These are phyloP conservation scores for Citeromyces matritensis DNA, from an alignment of 805 yeast genomes.

Conservation along the genomic window DNA sequence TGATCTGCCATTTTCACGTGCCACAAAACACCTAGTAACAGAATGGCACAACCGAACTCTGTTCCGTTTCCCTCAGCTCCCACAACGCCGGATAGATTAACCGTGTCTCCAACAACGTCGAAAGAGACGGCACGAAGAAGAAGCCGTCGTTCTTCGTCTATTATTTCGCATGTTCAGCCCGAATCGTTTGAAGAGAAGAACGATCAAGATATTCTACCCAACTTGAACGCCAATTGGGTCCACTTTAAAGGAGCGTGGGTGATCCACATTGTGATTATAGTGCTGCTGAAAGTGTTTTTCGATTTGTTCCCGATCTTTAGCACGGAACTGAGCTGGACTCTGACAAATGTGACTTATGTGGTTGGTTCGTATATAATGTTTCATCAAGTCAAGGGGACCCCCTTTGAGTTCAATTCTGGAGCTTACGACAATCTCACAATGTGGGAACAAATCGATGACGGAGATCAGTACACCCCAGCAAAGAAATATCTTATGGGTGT, in stretches of 20 bases:
- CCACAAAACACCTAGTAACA: conserved; percentile 1
- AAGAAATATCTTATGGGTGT: conserved; percentile 86
- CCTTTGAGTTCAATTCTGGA: conserved; percentile 92
- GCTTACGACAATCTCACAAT: conserved; percentile 91
- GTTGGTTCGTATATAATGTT: conserved; percentile 92
- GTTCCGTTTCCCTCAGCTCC: conserved; percentile 17
- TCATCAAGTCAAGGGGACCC: conserved; percentile 92
- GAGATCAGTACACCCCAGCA: conserved; percentile 94
- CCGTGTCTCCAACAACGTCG: conserved; percentile 17
- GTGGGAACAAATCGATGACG: conserved; percentile 93
- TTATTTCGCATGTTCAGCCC: conserved; percentile 85
- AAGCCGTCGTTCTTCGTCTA: conserved; percentile 69
- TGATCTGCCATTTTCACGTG: too few relatives aligned
- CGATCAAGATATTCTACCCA: conserved; percentile 81
- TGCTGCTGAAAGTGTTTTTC: conserved; percentile 58
- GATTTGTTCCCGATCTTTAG: conserved; percentile 72
- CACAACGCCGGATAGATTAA: conserved; percentile 17
- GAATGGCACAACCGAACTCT: conserved; percentile 8
- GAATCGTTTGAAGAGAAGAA: conserved; percentile 85
- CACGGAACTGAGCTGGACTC: conserved; percentile 82
- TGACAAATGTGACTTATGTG: conserved; percentile 82
- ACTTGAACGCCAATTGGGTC: conserved; percentile 93
- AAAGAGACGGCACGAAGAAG: conserved; percentile 20
- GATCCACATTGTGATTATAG: conserved; percentile 74
- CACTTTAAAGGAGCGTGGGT: conserved; percentile 95